These are phyloP conservation scores for Saussurea involucrata DNA, from an alignment of 129 eudicot species.

Conservation along the genomic window DNA sequence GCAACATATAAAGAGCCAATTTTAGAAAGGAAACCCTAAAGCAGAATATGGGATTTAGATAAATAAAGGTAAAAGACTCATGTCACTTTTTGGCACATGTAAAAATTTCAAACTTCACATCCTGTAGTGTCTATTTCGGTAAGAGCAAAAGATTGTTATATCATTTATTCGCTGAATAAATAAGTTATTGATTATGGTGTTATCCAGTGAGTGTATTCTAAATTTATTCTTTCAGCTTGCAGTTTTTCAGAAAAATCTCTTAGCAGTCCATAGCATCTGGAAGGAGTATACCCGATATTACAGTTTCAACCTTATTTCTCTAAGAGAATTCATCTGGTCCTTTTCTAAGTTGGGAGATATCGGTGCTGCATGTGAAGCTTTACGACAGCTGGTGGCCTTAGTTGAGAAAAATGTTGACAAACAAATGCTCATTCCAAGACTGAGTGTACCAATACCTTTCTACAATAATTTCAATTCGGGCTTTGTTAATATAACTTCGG, in stretches of 20 bases:
- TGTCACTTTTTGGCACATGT: too few relatives aligned
- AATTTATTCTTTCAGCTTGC: constrained; percentile 73
- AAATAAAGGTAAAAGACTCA: not conserved
- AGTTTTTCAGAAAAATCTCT: constrained; percentile 76
- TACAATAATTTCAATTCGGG: constrained; percentile 17
- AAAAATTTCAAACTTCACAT: too few relatives aligned
- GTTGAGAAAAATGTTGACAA: constrained; percentile 41
- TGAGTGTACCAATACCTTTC: constrained; percentile 73
- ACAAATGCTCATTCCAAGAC: constrained; percentile 31
- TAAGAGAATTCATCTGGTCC: constrained; percentile 63
- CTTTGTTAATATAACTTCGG: constrained; percentile 16
- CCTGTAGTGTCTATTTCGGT: not conserved
- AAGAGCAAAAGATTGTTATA: not conserved
- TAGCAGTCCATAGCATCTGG: constrained; percentile 75
- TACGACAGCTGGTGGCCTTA: constrained; percentile 61
- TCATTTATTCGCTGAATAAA: not conserved
- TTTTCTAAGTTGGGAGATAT: constrained; percentile 62
- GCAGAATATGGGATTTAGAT: not conserved
- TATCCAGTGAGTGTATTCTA: constrained; percentile 28
- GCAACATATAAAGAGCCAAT: not conserved
- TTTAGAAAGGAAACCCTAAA: constrained; percentile 7
- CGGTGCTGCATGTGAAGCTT: constrained; percentile 47
- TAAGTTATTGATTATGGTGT: not conserved
- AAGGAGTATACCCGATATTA: constrained; percentile 54
- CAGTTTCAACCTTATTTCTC: constrained; percentile 48